These are phyloP conservation scores for Plasmodium relictum DNA, from an alignment of 169 alveolate species.

Conservation along the genomic window DNA sequence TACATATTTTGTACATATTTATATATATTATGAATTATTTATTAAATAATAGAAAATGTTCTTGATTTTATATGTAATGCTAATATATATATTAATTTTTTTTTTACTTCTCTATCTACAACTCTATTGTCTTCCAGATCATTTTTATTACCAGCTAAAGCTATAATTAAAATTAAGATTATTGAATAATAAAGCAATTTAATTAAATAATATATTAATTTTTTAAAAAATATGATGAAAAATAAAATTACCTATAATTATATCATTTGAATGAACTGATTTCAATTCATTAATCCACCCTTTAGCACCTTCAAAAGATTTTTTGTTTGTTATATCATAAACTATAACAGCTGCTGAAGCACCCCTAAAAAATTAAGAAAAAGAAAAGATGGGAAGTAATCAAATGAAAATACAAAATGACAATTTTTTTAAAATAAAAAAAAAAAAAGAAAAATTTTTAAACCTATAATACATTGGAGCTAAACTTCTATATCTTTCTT, in stretches of 20 bases:
- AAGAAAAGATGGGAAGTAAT: conserved; percentile 1
- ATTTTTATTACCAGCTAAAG: conserved; percentile 92
- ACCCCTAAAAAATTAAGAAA: conserved; percentile 81
- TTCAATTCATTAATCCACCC: conserved; percentile 92
- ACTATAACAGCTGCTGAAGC: conserved; percentile 95
- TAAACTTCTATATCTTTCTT: conserved; percentile 90
- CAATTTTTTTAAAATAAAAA: background rate
- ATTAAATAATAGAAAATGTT: too few relatives aligned
- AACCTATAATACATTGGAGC: conserved; percentile 92
- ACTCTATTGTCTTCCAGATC: conserved; percentile 90
- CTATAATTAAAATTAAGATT: conserved; percentile 69
- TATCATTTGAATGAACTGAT: conserved; percentile 87
- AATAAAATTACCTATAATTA: conserved; percentile 80
- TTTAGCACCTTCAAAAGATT: conserved; percentile 91
- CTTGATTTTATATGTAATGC: background rate
- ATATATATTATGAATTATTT: too few relatives aligned
- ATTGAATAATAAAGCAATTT: background rate
- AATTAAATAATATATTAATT: too few relatives aligned
- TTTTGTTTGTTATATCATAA: conserved; percentile 90
- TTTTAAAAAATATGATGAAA: background rate
- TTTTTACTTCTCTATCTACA: conserved; percentile 88
- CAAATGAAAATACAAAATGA: background rate
- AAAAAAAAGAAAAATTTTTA: background rate
- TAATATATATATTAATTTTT: background rate
- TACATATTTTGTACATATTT: background rate